Conservation (phyloP, 163 green algal species). For the Trebouxiophyceae sp. region DNA sequence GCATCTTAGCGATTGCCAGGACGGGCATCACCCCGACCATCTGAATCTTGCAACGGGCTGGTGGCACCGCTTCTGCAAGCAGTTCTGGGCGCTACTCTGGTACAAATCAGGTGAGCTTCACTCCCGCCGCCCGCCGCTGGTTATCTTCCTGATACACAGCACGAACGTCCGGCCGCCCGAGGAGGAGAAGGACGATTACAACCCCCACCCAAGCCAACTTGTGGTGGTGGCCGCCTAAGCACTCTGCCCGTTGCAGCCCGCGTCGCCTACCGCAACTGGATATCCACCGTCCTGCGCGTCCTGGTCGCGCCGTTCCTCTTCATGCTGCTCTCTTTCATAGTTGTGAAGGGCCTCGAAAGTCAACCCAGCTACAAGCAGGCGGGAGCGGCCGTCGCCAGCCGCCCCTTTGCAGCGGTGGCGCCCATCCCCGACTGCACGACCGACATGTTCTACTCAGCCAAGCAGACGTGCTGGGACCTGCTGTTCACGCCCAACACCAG, state of each 20-base stretch:
- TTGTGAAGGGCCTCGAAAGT: constrained; percentile 48
- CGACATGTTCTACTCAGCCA: constrained; percentile 21
- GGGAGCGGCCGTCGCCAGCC: not conserved
- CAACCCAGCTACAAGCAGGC: too few species aligned
- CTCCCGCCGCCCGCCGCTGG: not conserved
- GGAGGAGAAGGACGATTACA: too few species aligned
- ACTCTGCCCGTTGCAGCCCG: constrained; percentile 28
- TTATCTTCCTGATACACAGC: not conserved
- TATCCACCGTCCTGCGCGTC: constrained; percentile 53
- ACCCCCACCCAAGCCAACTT: too few species aligned
- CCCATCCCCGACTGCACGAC: constrained; percentile 18
- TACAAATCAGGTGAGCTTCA: constrained; percentile 60
- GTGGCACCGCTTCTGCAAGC: constrained; percentile 35
- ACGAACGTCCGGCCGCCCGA: too few species aligned
- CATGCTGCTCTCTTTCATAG: constrained; percentile 53
- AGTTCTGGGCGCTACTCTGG: constrained; percentile 52
- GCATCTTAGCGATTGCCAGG: too few species aligned
- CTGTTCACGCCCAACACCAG: constrained; percentile 38
- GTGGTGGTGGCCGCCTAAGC: too few species aligned
- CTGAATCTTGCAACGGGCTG: too few species aligned
- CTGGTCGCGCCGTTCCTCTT: constrained; percentile 59
- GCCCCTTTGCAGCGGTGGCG: not conserved
- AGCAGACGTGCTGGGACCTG: constrained; percentile 34
- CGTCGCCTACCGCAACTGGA: constrained; percentile 59
- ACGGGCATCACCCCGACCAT: too few species aligned